Conservation (phyloP, 2,329 filamentous ascomycete species). For the Paracamarosporium sp. region DNA sequence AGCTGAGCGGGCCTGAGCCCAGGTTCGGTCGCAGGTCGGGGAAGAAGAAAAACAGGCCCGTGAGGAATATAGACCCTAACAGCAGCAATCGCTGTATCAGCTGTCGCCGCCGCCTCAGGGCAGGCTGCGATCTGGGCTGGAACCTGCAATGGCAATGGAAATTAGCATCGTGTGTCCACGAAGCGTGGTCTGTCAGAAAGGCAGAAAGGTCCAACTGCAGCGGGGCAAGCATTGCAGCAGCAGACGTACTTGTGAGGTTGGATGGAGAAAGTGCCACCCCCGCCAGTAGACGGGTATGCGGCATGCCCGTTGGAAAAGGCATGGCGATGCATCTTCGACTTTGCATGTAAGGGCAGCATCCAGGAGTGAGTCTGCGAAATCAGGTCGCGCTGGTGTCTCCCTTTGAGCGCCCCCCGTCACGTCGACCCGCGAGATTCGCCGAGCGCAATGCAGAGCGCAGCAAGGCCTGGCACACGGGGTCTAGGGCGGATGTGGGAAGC, state of each 20-base stretch:
- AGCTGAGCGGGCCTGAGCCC: conserved; percentile 70
- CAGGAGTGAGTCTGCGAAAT: conserved; percentile 37
- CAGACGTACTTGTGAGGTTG: conserved; percentile 80
- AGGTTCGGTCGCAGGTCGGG: conserved; percentile 72
- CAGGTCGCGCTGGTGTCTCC: conserved; percentile 39
- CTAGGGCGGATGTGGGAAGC: conserved; percentile 7
- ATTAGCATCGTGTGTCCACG: conserved; percentile 37
- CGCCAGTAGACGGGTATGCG: conserved; percentile 71
- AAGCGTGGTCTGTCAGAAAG: conserved; percentile 23
- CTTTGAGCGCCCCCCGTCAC: conserved; percentile 44
- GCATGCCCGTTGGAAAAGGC: conserved; percentile 79
- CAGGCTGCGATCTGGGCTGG: conserved; percentile 79
- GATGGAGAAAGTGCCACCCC: conserved; percentile 78
- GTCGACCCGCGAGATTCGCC: conserved; percentile 41
- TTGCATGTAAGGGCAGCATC: conserved; percentile 69
- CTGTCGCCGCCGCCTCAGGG: conserved; percentile 75
- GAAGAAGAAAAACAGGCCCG: conserved; percentile 75
- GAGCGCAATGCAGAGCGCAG: conserved; percentile 24
- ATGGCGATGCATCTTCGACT: conserved; percentile 84
- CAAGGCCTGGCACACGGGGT: conserved; percentile 13
- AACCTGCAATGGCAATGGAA: conserved; percentile 65
- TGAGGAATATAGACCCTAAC: conserved; percentile 61
- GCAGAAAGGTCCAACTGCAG: conserved; percentile 23
- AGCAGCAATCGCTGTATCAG: conserved; percentile 73
- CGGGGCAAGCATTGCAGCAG: conserved; percentile 29